A percentile compares a stretch with the other conserved stretches of the same genome.
Evolutionary conservation across 2,329 filamentous ascomycete genomes (phyloP).

Genomic region (Tolypocladium nubicola): DNA sequence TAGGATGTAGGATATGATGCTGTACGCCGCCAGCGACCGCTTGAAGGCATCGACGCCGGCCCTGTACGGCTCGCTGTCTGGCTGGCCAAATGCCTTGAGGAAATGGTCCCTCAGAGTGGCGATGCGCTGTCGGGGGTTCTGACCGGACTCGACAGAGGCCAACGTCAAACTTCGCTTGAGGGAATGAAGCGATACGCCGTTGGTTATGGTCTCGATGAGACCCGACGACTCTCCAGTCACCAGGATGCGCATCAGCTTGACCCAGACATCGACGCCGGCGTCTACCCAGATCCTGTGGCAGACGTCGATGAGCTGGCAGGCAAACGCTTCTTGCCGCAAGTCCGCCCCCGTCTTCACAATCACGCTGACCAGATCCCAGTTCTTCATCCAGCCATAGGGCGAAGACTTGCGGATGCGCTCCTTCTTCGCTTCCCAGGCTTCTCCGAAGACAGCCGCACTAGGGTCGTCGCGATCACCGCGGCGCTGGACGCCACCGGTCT

Average conservation of each 20-base stretch:
- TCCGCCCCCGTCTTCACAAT: conserved; percentile 83
- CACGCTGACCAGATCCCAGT: conserved; percentile 79
- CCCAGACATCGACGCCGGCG: conserved; percentile 68
- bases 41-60: conserved; percentile 71
- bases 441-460: conserved; percentile 76
- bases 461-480: conserved; percentile 78
- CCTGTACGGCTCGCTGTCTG: conserved; percentile 57
- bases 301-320: conserved; percentile 72
- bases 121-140: conserved; percentile 64
- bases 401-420: conserved; percentile 76
- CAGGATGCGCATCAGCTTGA: conserved; percentile 77
- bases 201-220: conserved; percentile 79
- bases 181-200: conserved; percentile 78
- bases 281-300: conserved; percentile 77
- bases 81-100: conserved; percentile 63
- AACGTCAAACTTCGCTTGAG: conserved; percentile 74
- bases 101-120: conserved; percentile 77
- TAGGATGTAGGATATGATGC: conserved; percentile 72
- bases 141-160: conserved; percentile 59
- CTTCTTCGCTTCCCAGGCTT: conserved; percentile 76
- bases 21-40: conserved; percentile 73
- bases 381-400: conserved; percentile 81
- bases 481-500: conserved; percentile 71
- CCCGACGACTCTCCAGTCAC: conserved; percentile 79
- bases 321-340: conserved; percentile 75